These are phyloP conservation scores for Fusarium nodosum DNA, from an alignment of 2,329 filamentous ascomycete genomes.

Conservation along the genomic window DNA sequence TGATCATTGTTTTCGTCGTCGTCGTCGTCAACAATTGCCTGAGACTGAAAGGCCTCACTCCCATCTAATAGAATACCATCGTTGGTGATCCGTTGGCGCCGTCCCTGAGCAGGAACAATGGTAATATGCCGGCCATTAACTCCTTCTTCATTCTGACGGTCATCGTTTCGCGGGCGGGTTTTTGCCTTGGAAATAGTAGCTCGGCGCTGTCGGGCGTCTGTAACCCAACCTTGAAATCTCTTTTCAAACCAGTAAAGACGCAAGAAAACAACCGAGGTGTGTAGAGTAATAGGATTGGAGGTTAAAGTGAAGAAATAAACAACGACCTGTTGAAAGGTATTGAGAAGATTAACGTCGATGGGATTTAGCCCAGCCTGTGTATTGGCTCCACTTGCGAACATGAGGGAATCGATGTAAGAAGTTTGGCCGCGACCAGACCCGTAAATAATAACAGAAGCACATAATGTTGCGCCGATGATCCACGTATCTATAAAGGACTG, in stretches of 20 bases:
- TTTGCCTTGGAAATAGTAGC: slow-evolving; percentile 73
- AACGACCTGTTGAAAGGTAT: slow-evolving; percentile 79
- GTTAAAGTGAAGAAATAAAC: slow-evolving; percentile 79
- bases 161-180: slow-evolving; percentile 62
- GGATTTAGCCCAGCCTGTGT: slow-evolving; percentile 97
- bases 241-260: slow-evolving; percentile 99
- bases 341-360: slow-evolving; percentile 74
- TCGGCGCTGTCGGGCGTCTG: slow-evolving; percentile 76
- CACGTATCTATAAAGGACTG: slow-evolving; percentile 73
- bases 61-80: slow-evolving; percentile 67
- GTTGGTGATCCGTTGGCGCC: slow-evolving; percentile 70
- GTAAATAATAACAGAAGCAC: slow-evolving; percentile 84
- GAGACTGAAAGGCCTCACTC: slow-evolving; percentile 43
- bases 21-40: slow-evolving; percentile 49
- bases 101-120: slow-evolving; percentile 71
- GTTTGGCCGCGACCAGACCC: slow-evolving; percentile 69
- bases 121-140: slow-evolving; percentile 76
- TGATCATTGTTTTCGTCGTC: slow-evolving; percentile 52
- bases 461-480: slow-evolving; percentile 78
- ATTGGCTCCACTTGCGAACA: slow-evolving; percentile 86
- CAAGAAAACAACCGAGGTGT: slow-evolving; percentile 89
- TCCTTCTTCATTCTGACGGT: slow-evolving; percentile 68
- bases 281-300: slow-evolving; percentile 86
- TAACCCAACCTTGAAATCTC: slow-evolving; percentile 86
- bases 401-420: slow-evolving; percentile 86